Conservation (phyloP, 2,329 filamentous ascomycete genomes). For the Fusarium anguioides region DNA sequence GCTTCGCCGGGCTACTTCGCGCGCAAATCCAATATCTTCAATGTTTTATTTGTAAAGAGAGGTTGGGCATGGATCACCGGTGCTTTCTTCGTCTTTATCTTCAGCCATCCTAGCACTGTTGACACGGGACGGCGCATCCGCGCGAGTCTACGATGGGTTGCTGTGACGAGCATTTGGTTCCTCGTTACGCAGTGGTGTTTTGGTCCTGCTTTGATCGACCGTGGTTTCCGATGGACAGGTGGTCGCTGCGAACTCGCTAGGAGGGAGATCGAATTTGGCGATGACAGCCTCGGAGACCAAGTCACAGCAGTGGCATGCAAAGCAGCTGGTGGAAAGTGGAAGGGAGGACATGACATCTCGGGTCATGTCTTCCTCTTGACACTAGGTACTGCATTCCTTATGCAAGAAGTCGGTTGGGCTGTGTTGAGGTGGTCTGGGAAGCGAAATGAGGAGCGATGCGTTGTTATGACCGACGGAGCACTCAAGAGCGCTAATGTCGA, state of each 20-base stretch:
- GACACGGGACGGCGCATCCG: conserved; percentile 57
- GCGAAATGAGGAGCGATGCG: conserved; percentile 69
- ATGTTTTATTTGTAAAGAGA: conserved; percentile 91
- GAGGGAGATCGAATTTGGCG: conserved; percentile 59
- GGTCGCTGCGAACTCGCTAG: conserved; percentile 78
- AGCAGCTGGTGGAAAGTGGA: conserved; percentile 83
- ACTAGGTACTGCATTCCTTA: conserved; percentile 81
- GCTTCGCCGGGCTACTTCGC: conserved; percentile 88
- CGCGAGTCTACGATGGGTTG: conserved; percentile 74
- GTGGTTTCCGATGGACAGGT: conserved; percentile 87
- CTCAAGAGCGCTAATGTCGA: conserved; percentile 69
- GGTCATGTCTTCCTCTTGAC: conserved; percentile 95
- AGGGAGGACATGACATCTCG: conserved; percentile 94
- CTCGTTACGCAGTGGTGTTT: conserved; percentile 97
- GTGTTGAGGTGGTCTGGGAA: conserved; percentile 56
- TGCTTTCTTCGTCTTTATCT: conserved; percentile 76
- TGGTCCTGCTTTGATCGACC: conserved; percentile 88
- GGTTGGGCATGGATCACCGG: conserved; percentile 92
- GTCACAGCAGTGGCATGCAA: conserved; percentile 85
- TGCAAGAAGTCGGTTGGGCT: conserved; percentile 79
- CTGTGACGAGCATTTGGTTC: conserved; percentile 83
- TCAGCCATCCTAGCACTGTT: conserved; percentile 71
- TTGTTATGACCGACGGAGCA: conserved; percentile 74
- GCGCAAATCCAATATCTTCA: conserved; percentile 92
- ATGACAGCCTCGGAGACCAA: conserved; percentile 60